Base-by-base conservation (phyloP, 2,329 filamentous ascomycete species). In the Nectriaceae sp. region DNA sequence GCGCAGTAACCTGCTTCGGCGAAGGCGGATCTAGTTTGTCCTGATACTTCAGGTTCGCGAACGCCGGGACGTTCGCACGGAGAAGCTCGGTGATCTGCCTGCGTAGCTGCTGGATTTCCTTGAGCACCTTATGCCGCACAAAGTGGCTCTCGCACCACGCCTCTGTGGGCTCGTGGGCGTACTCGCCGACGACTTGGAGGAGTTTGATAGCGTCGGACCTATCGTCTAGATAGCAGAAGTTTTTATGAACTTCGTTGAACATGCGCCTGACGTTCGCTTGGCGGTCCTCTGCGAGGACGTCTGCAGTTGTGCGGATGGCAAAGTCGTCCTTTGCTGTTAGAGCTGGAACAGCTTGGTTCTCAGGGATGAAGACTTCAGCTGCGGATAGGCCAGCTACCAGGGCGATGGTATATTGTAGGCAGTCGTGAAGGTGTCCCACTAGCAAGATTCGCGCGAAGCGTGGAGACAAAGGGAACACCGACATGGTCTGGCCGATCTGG, bases 361-460 rank as follows among this genome's bases (percentile, higher is more conserved):
- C 88, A 1, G 88, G 85, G 15, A 97, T 77, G 65, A 96, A 96
- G 3, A 97, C 72, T 60, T 97, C 93, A 0, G 89, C 87, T 0
- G 93, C 90, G 1, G 93, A 95, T 4, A 99, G 75, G 1, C 88
- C 90, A 1, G 94, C 89, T 3, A 99, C 92, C 11, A 97, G 75
- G 2, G 91, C 90, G 50, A 97, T 87, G 3, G 91, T 89, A 64
- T 96, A 93, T 0, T 87, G 87, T 42, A 95, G 78, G 54, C 94
- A 92, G 50, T 85, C 83, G 64, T 95, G 87, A 21, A 89, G 79
- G 63, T 95, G 85, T 1, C 92, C 93, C 40, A 96, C 85, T 8
- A 95, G 77, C n/a, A 99, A 75, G 70, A 97, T 97, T 46, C 93
- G 89, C 6, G 92, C 86, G 64, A 95, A 96, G 2, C 94, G 84